Base-by-base conservation (phyloP, 1,139 yeast species). In the Starmera stellimalicola region DNA sequence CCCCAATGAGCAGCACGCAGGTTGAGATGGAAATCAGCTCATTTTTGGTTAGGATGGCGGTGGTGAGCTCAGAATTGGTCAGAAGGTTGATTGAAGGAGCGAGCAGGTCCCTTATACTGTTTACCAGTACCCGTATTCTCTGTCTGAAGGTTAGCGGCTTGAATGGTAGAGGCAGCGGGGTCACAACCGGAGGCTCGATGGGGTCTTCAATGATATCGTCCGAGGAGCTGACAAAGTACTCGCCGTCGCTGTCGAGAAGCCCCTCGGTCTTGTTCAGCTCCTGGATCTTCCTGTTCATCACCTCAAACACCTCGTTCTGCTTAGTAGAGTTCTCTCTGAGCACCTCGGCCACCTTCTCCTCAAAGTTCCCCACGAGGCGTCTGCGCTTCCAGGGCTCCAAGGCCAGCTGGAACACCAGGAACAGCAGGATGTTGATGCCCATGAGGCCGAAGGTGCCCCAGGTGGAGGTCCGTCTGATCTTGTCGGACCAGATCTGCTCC, bases 401-500 rank as follows among this genome's bases (percentile, higher is more conserved):
- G 1, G 87, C 67, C 45, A 91, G 64, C 39, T 94, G 95, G 11
- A 94, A 94, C 4, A 83, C 63, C 5, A 87, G 50, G 46, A 93
- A 87, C 27, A 93, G 57, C 14, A 82, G 40, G 16, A 91, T 70
- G 58, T 93, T 93, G 44, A 87, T 70, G 1, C 88, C 93, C 94
- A 87, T 87, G 33, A 93, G 67, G 1, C 79, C 63, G 71, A 94
- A 77, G 0, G 99, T 91, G 1, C 97, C 98, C 94, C 95, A 93
- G 0, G 98, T 88, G 8, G 95, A 84, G 3, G 94, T 87, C 40
- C 93, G 69, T 42, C 98, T 65, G 39, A 91, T 91, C 55, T 88
- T 88, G 57, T 93, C 98, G 5, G 95, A 84, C 98, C 98, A 93
- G 5, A 91, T 77, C 57, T 93, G 98, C 50, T 93, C 99, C 52